A percentile compares a stretch with the other conserved stretches of the same genome.
These are phyloP conservation scores for Prunella vulgaris DNA, from an alignment of 257 asterid genomes.

Conservation along the genomic window DNA sequence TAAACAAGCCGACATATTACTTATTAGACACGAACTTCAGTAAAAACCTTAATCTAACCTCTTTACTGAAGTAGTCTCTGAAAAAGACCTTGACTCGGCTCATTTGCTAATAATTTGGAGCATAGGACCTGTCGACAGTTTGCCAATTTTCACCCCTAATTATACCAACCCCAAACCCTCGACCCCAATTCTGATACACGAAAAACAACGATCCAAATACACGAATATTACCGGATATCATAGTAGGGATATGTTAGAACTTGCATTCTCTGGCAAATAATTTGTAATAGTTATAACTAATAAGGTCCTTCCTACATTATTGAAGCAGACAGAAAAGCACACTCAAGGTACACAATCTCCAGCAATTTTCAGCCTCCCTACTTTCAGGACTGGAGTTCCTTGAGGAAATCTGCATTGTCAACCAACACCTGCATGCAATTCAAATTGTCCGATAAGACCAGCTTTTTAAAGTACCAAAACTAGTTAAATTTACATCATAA, in stretches of 20 bases:
- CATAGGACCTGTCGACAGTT: no score
- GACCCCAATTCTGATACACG: not conserved
- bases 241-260: not conserved
- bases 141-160: no score
- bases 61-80: no score
- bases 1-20: no score
- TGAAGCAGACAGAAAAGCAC: not conserved
- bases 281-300: not conserved
- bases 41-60: no score
- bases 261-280: not conserved
- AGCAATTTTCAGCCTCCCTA: slow-evolving; percentile 18
- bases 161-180: not conserved
- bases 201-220: not conserved
- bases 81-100: no score
- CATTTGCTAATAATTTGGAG: no score
- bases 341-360: slow-evolving; percentile 2
- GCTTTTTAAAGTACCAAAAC: not conserved
- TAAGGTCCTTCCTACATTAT: slow-evolving; percentile 6
- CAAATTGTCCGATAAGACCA: not conserved
- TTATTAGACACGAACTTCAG: no score
- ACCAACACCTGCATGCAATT: slow-evolving; percentile 69
- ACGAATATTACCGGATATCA: not conserved
- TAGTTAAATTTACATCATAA: not conserved
- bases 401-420: slow-evolving; percentile 79
- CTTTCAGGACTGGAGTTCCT: slow-evolving; percentile 54